phyloP scores from a whole-genome alignment of 2,329 filamentous ascomycete species.

The Penicillium occitanis region DNA sequence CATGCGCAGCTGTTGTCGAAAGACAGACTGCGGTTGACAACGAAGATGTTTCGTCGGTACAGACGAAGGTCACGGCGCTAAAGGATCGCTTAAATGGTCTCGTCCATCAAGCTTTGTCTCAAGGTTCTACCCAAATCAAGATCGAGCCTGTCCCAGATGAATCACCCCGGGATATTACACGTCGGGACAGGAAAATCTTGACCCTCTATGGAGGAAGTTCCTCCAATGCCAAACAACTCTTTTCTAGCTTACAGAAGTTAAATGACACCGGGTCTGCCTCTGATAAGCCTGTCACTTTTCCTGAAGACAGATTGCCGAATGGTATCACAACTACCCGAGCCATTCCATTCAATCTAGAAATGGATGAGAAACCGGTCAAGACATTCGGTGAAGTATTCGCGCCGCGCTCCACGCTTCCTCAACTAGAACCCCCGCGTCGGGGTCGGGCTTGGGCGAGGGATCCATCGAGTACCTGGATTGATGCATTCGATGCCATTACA shows the following conservation, averaged over 20 bases:
- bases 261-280: slow-evolving; percentile 34
- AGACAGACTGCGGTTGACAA: slow-evolving; percentile 31
- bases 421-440: slow-evolving; percentile 43
- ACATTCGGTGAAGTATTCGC: slow-evolving; percentile 49
- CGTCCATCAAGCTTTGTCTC: slow-evolving; percentile 62
- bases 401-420: slow-evolving; percentile 39
- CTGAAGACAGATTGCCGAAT: slow-evolving; percentile 68
- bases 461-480: slow-evolving; percentile 40
- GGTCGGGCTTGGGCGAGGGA: slow-evolving; percentile 35
- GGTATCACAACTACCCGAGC: slow-evolving; percentile 71
- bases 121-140: slow-evolving; percentile 37
- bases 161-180: slow-evolving; percentile 23
- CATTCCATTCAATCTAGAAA: slow-evolving; percentile 50
- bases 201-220: slow-evolving; percentile 71
- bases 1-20: slow-evolving; percentile 39
- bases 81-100: slow-evolving; percentile 63
- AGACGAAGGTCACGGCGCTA: slow-evolving; percentile 55
- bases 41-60: slow-evolving; percentile 33
- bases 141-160: slow-evolving; percentile 36
- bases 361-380: slow-evolving; percentile 32
- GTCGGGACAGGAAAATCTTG: slow-evolving; percentile 62
- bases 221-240: slow-evolving; percentile 72
- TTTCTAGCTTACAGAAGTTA: slow-evolving; percentile 73
- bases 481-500: slow-evolving; percentile 42
- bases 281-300: slow-evolving; percentile 43